Conservation (phyloP, 164 flowering plant species). For the Akebia trifoliata region DNA sequence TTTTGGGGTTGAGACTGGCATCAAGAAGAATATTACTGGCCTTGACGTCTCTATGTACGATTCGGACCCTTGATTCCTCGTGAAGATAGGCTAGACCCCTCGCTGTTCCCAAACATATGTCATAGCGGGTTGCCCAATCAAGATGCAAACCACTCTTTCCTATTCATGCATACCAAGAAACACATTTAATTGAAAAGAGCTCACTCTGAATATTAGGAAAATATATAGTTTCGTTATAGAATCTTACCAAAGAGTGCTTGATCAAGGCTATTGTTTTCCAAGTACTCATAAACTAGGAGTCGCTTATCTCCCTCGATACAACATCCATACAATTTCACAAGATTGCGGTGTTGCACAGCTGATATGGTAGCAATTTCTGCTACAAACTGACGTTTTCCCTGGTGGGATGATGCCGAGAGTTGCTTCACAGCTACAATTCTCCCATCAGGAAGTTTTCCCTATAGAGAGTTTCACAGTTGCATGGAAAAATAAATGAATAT, state of each 20-base stretch:
- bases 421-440: slow-evolving; percentile 71
- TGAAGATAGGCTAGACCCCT: slow-evolving; percentile 39
- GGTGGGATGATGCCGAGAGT: slow-evolving; percentile 60
- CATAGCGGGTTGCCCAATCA: slow-evolving; percentile 28
- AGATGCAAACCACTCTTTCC: slow-evolving; percentile 18
- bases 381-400: slow-evolving; percentile 66
- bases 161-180: slow-evolving; percentile 6
- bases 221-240: too few species aligned
- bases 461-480: neutral
- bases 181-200: neutral
- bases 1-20: slow-evolving; percentile 30
- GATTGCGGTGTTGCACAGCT: slow-evolving; percentile 77
- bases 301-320: slow-evolving; percentile 53
- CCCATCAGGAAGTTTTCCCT: slow-evolving; percentile 69
- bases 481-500: neutral
- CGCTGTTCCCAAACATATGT: slow-evolving; percentile 38
- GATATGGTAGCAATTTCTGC: slow-evolving; percentile 80
- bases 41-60: slow-evolving; percentile 40
- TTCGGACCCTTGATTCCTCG: slow-evolving; percentile 27
- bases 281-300: slow-evolving; percentile 61
- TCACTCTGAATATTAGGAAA: neutral
- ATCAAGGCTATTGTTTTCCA: slow-evolving; percentile 67
- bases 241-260: slow-evolving; percentile 58
- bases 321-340: slow-evolving; percentile 67
- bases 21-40: slow-evolving; percentile 39